phyloP scores from a whole-genome alignment of 108 stramenopile genomes.

The Discostella stelligeroides region DNA sequence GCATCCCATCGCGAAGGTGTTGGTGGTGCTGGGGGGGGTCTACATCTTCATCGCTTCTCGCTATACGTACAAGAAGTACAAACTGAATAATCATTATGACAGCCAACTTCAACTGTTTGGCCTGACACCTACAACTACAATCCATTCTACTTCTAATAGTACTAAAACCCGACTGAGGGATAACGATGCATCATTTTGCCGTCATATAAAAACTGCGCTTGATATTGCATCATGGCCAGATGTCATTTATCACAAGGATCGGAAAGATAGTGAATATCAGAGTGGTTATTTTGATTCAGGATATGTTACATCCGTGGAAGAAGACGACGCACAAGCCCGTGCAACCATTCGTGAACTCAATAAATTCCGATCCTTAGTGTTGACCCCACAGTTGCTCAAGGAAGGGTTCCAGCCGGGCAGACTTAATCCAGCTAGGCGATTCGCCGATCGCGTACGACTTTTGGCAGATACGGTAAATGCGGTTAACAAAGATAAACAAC shows the following conservation, averaged over 20 bases:
- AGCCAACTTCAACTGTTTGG: too few species aligned
- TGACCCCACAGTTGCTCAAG: constrained; percentile 21
- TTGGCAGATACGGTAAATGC: background rate
- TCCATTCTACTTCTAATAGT: too few species aligned
- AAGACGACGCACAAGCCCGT: constrained; percentile 17
- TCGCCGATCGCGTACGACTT: constrained; percentile 10
- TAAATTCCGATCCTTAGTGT: constrained; percentile 14
- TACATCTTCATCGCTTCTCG: too few species aligned
- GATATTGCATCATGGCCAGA: constrained; percentile 9
- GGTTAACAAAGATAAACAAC: too few species aligned
- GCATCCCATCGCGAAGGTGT: too few species aligned
- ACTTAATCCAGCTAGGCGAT: constrained; percentile 9
- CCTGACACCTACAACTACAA: too few species aligned
- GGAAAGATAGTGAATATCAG: background rate
- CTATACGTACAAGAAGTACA: too few species aligned
- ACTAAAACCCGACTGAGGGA: too few species aligned
- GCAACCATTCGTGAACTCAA: constrained; percentile 26
- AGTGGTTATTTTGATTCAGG: background rate
- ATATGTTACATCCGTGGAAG: constrained; percentile 3
- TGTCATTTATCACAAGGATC: constrained; percentile 15
- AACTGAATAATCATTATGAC: too few species aligned
- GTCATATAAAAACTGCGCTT: background rate
- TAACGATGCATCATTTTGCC: background rate
- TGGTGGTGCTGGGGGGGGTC: too few species aligned
- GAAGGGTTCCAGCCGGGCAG: constrained; percentile 10